phyloP scores from a whole-genome alignment of 1,139 yeast genomes.

The Starmera stellimalicola region DNA sequence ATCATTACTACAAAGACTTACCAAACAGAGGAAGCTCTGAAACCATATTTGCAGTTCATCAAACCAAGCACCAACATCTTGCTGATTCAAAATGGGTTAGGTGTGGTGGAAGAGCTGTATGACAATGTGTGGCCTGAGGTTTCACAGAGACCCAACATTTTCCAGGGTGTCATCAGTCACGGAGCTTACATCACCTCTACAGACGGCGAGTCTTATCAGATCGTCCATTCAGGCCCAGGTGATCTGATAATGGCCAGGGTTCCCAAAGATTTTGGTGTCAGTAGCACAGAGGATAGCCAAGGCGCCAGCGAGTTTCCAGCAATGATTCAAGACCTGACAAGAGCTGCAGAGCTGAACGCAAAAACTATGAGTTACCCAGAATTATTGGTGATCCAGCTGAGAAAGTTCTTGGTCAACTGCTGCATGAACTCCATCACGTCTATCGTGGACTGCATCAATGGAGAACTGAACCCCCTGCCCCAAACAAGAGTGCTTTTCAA shows the following conservation, averaged over 20 bases:
- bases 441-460: slow-evolving; percentile 64
- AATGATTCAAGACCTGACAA: slow-evolving; percentile 18
- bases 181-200: slow-evolving; percentile 51
- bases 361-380: slow-evolving; percentile 39
- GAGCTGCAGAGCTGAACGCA: slow-evolving; percentile 10
- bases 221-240: slow-evolving; percentile 64
- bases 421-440: slow-evolving; percentile 83
- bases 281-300: slow-evolving; percentile 9
- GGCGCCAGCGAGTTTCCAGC: slow-evolving; percentile 17
- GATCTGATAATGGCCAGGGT: slow-evolving; percentile 41
- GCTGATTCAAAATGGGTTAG: slow-evolving; percentile 83
- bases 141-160: slow-evolving; percentile 43
- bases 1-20: slow-evolving; percentile 62
- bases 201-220: slow-evolving; percentile 19
- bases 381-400: slow-evolving; percentile 55
- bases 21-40: slow-evolving; percentile 41
- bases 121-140: slow-evolving; percentile 47
- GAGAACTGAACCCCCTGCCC: slow-evolving; percentile 42
- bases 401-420: slow-evolving; percentile 69
- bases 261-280: slow-evolving; percentile 21
- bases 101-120: slow-evolving; percentile 51
- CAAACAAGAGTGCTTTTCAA: slow-evolving; percentile 31
- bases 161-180: slow-evolving; percentile 73
- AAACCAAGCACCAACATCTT: slow-evolving; percentile 47
- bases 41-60: slow-evolving; percentile 38